These are phyloP conservation scores for Spiraea crenata DNA, from an alignment of 331 rosid genomes.

Conservation along the genomic window DNA sequence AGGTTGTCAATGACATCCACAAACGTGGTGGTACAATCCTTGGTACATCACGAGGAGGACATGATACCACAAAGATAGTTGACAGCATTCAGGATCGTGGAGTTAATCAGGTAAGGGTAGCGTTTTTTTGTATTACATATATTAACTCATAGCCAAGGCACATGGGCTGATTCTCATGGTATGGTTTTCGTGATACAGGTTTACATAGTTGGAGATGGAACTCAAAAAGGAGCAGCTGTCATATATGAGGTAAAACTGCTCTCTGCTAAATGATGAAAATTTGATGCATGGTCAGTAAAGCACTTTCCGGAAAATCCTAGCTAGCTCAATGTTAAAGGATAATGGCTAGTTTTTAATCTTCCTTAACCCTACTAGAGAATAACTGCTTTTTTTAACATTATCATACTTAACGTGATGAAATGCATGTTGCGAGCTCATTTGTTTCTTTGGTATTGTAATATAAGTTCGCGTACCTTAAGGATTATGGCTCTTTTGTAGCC, in stretches of 20 bases:
- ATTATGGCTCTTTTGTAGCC: too few species aligned
- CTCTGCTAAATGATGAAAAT: not conserved
- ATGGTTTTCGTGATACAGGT: conserved; percentile 47
- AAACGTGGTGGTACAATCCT: conserved; percentile 87
- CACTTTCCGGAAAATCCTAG: not conserved
- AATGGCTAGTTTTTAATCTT: not conserved
- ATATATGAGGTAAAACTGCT: conserved; percentile 60
- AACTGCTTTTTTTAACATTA: not conserved
- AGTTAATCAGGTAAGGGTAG: conserved; percentile 59
- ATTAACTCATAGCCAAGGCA: not conserved
- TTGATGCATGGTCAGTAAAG: not conserved
- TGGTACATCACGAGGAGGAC: conserved; percentile 87
- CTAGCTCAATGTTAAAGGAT: not conserved
- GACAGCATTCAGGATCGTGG: conserved; percentile 89
- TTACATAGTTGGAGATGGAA: conserved; percentile 89
- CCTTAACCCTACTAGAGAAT: not conserved
- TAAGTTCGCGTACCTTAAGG: not conserved
- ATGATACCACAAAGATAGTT: conserved; percentile 71
- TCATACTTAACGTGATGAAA: not conserved
- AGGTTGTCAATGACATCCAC: conserved; percentile 73
- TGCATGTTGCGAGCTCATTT: not conserved
- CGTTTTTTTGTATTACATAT: not conserved
- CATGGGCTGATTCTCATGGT: not conserved
- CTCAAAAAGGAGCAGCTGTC: conserved; percentile 81
- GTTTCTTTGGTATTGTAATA: not conserved